These are phyloP conservation scores for Astrothelium macrocarpum DNA, from an alignment of 495 filamentous ascomycete species.

Conservation along the genomic window DNA sequence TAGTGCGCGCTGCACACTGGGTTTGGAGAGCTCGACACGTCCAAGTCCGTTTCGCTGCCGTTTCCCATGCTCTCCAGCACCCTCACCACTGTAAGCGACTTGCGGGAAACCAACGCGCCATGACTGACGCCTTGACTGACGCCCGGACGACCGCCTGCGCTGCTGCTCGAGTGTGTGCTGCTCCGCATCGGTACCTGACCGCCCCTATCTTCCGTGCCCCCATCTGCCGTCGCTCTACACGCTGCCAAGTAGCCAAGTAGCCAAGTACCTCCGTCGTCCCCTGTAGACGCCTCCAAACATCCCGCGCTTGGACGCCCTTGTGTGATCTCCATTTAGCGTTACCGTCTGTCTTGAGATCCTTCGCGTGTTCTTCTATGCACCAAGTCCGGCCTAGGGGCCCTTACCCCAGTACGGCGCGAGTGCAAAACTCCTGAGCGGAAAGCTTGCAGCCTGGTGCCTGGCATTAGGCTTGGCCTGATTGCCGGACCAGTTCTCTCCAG, in stretches of 20 bases:
- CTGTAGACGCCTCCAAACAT: not conserved
- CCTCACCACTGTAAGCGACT: not conserved
- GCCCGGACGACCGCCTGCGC: not conserved
- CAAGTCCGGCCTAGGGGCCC: not conserved
- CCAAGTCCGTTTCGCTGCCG: not conserved
- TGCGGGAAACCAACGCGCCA: not conserved
- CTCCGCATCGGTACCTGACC: no score
- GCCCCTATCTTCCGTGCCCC: no score
- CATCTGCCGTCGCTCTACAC: slow-evolving; percentile 2
- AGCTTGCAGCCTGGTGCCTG: not conserved
- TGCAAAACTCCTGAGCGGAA: not conserved
- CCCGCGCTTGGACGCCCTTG: not conserved
- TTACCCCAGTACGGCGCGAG: not conserved
- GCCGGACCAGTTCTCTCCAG: not conserved
- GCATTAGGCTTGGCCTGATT: not conserved
- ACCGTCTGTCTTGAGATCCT: not conserved
- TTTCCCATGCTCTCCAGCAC: not conserved
- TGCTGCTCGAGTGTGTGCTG: no score
- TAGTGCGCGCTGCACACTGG: not conserved
- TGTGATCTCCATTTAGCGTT: not conserved
- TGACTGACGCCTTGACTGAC: not conserved
- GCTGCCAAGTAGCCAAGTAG: no score
- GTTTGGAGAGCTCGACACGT: not conserved
- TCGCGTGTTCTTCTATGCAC: not conserved
- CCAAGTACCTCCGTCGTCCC: not conserved